Conservation (phyloP, 129 eudicot genomes). For the Lactuca sativa region DNA sequence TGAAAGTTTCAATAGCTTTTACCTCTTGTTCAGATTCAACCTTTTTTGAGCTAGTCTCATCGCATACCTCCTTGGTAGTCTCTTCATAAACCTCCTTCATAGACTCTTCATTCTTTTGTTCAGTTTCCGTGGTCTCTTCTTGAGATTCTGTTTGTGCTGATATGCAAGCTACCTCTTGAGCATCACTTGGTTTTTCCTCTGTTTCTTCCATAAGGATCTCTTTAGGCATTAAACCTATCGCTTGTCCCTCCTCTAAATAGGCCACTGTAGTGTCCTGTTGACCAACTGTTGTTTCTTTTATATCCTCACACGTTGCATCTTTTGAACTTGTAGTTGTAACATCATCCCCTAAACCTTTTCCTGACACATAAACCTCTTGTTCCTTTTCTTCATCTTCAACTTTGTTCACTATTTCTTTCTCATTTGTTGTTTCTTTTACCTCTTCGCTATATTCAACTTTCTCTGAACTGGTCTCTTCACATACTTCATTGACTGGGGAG, state of each 20-base stretch:
- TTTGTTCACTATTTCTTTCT: neutral
- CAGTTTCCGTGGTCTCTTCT: neutral
- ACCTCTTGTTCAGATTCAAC: slow-evolving; percentile 15
- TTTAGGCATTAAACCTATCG: too few species aligned
- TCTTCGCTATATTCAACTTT: slow-evolving; percentile 5
- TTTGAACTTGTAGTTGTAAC: slow-evolving; percentile 17
- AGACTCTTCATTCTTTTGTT: neutral
- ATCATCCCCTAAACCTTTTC: neutral
- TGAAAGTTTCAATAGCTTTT: neutral
- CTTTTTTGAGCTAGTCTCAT: neutral
- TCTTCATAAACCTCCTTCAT: neutral
- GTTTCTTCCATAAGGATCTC: too few species aligned
- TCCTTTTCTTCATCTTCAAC: neutral
- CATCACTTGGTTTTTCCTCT: too few species aligned
- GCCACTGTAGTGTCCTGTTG: slow-evolving; percentile 2
- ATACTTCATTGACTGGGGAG: slow-evolving; percentile 11
- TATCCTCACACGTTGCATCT: slow-evolving; percentile 10
- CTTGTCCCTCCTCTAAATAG: neutral
- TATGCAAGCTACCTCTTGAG: too few species aligned
- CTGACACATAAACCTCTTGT: neutral
- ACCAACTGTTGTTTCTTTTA: slow-evolving; percentile 12
- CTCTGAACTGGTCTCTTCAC: neutral
- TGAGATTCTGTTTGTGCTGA: neutral
- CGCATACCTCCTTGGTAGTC: neutral
- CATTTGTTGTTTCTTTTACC: slow-evolving; percentile 1